Conservation (phyloP, 1,139 yeast species). For the Blastobotrys elegans region DNA sequence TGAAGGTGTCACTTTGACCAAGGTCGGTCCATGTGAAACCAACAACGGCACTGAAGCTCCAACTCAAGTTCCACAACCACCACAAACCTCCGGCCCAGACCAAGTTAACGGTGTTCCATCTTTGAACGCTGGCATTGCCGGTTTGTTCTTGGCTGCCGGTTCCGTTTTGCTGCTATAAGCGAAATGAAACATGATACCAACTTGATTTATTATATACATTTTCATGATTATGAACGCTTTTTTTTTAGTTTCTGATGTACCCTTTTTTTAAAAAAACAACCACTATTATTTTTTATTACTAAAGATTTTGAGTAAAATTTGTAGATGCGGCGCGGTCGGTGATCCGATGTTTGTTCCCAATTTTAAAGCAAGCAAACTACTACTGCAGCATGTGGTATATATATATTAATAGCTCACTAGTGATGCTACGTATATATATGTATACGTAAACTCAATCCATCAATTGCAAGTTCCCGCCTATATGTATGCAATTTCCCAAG, state of each 20-base stretch:
- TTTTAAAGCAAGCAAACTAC: too few species aligned
- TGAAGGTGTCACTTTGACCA: constrained; percentile 30
- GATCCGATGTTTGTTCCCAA: too few species aligned
- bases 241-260: neutral
- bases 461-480: too few species aligned
- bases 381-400: too few species aligned
- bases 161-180: constrained; percentile 18
- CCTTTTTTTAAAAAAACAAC: neutral
- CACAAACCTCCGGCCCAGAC: constrained; percentile 19
- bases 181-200: neutral
- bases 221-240: neutral
- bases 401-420: too few species aligned
- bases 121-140: constrained; percentile 22
- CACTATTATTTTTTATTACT: neutral
- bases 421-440: too few species aligned
- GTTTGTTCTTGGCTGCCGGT: constrained; percentile 20
- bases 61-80: constrained; percentile 1
- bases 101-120: constrained; percentile 23
- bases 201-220: neutral
- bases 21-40: constrained; percentile 21
- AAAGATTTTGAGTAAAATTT: too few species aligned
- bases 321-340: too few species aligned
- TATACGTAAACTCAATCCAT: too few species aligned
- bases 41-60: constrained; percentile 13
- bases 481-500: too few species aligned